These are phyloP conservation scores for Sphagnum tenellum DNA, from an alignment of 225 moss, liverwort and hornwort genomes.

Conservation along the genomic window DNA sequence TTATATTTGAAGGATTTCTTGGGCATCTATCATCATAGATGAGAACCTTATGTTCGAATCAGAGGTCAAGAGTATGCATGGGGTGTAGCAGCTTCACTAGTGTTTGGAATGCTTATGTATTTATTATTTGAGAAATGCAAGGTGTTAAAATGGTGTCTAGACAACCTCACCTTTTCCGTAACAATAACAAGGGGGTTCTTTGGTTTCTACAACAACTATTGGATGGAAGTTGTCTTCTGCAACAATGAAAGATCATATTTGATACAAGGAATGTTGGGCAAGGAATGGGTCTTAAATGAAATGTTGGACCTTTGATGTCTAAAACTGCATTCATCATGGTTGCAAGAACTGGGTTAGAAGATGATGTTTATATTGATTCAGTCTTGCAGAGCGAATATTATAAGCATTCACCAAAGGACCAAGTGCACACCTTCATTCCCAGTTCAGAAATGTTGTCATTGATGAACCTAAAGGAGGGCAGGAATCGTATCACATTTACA, in stretches of 20 bases:
- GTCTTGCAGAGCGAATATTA: slow-evolving; percentile 62
- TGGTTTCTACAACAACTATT: slow-evolving; percentile 39
- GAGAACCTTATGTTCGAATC: slow-evolving; percentile 39
- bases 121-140: slow-evolving; percentile 36
- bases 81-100: slow-evolving; percentile 54
- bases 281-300: slow-evolving; percentile 11
- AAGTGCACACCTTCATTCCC: slow-evolving; percentile 75
- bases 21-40: slow-evolving; percentile 25
- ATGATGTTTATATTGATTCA: slow-evolving; percentile 47
- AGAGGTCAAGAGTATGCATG: slow-evolving; percentile 50
- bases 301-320: slow-evolving; percentile 28
- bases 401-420: slow-evolving; percentile 52
- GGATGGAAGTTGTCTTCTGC: slow-evolving; percentile 88
- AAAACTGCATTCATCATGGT: slow-evolving; percentile 51
- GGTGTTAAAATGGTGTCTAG: slow-evolving; percentile 39
- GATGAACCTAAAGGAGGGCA: slow-evolving; percentile 90
- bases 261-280: slow-evolving; percentile 22
- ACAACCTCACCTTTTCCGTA: slow-evolving; percentile 39
- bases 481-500: slow-evolving; percentile 87
- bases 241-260: slow-evolving; percentile 38
- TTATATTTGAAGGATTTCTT: slow-evolving; percentile 25
- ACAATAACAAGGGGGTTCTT: slow-evolving; percentile 36
- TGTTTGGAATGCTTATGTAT: slow-evolving; percentile 75
- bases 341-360: slow-evolving; percentile 54
- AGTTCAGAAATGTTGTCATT: slow-evolving; percentile 81